Conservation (phyloP, 2,329 filamentous ascomycete species). For the Verticillium alfalfae region DNA sequence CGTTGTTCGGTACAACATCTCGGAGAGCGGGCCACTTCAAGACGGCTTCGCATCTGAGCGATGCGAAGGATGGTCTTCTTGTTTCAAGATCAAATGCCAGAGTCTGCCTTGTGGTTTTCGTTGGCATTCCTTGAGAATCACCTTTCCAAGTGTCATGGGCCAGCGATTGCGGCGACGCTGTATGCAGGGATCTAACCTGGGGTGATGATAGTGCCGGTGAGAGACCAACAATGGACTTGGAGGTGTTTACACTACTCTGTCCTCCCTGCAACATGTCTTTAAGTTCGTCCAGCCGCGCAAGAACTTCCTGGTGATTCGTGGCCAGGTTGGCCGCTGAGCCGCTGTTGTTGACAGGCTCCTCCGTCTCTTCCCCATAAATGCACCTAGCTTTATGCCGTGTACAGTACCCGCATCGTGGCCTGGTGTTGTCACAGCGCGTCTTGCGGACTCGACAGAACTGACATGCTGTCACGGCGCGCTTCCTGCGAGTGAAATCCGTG, state of each 20-base stretch:
- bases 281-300: constrained; percentile 4
- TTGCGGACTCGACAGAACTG: constrained; percentile 7
- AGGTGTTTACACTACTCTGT: background rate
- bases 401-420: constrained; percentile 7
- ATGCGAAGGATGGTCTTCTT: background rate
- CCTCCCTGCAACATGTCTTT: constrained; percentile 2
- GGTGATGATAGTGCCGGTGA: background rate
- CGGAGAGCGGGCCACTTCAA: constrained; percentile 8
- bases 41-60: constrained; percentile 7
- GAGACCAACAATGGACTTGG: background rate
- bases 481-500: background rate
- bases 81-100: background rate
- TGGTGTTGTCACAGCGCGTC: constrained; percentile 10
- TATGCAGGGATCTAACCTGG: background rate
- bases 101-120: background rate
- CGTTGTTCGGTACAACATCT: constrained; percentile 3
- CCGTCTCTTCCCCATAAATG: constrained; percentile 4
- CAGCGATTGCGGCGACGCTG: background rate
- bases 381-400: constrained; percentile 2
- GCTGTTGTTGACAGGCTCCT: background rate
- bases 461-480: constrained; percentile 6
- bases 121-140: background rate
- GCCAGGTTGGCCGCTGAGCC: background rate
- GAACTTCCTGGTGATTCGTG: background rate
- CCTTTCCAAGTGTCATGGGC: background rate